Percentiles rank a stretch among this genome's conserved stretches.
These are phyloP conservation scores for Xylaria sp. DNA, from an alignment of 2,329 filamentous ascomycete species.

Conservation along the genomic window DNA sequence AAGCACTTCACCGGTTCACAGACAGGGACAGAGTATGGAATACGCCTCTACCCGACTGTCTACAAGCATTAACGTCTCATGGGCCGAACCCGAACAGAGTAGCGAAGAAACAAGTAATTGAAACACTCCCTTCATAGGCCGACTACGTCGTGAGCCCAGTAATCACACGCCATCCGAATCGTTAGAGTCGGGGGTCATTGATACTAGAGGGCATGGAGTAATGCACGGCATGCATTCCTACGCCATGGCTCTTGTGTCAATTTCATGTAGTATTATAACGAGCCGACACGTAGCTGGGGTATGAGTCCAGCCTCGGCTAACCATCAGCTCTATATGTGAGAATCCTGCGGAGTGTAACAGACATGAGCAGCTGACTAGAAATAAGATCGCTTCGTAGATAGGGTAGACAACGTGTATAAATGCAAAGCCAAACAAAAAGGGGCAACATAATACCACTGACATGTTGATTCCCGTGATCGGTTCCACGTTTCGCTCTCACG, in stretches of 20 bases:
- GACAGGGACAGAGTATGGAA: conserved; percentile 35
- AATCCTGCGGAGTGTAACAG: not conserved
- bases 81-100: conserved; percentile 20
- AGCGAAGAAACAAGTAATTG: conserved; percentile 32
- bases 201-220: conserved; percentile 11
- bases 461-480: conserved; percentile 22
- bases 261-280: conserved; percentile 7
- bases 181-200: not conserved
- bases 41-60: conserved; percentile 32
- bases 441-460: not conserved
- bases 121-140: conserved; percentile 19
- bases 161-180: not conserved
- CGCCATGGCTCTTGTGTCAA: conserved; percentile 6
- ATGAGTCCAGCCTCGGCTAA: conserved; percentile 11
- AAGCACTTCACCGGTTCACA: conserved; percentile 14
- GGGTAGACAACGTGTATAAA: conserved; percentile 28
- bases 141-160: conserved; percentile 8
- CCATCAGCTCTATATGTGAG: conserved; percentile 13
- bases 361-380: conserved; percentile 14
- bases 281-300: conserved; percentile 30
- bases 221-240: conserved; percentile 4
- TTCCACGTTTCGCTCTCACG: conserved; percentile 28
- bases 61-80: conserved; percentile 18
- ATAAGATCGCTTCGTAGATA: conserved; percentile 9
- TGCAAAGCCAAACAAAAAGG: conserved; percentile 24